Percentiles rank a stretch among this genome's conserved stretches.
These are phyloP conservation scores for Lithohypha guttulata DNA, from an alignment of 2,329 filamentous ascomycete genomes.

Conservation along the genomic window DNA sequence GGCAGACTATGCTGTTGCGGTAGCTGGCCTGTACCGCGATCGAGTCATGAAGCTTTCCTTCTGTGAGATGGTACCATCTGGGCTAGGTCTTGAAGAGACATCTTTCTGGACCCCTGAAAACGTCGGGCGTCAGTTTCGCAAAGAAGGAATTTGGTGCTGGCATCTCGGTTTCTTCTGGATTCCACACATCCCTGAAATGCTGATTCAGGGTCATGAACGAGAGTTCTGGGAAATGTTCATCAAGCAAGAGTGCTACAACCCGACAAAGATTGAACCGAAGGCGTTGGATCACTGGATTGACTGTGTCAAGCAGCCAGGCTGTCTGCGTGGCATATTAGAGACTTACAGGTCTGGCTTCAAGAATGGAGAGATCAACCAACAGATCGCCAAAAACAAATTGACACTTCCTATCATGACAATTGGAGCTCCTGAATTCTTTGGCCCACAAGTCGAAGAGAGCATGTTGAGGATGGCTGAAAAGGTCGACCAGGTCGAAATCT, in stretches of 20 bases:
- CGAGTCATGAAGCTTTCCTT: conserved; percentile 36
- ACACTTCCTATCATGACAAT: conserved; percentile 15
- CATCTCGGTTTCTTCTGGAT: conserved; percentile 50
- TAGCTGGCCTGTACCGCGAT: conserved; percentile 38
- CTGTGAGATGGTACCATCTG: conserved; percentile 42
- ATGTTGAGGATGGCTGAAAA: conserved; percentile 6
- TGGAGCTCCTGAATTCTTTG: conserved; percentile 11
- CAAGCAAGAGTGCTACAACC: conserved; percentile 28
- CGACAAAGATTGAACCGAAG: conserved; percentile 27
- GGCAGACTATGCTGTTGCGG: conserved; percentile 44
- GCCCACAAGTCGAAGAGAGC: conserved; percentile 6
- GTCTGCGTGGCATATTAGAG: conserved; percentile 42
- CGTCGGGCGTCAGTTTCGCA: conserved; percentile 38
- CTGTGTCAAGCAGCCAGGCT: conserved; percentile 32
- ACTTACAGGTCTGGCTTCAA: conserved; percentile 46
- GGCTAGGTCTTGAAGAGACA: conserved; percentile 31
- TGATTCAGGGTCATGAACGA: conserved; percentile 32
- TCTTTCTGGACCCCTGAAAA: conserved; percentile 9
- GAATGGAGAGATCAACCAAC: conserved; percentile 34
- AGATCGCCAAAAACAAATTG: conserved; percentile 32
- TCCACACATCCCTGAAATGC: conserved; percentile 42
- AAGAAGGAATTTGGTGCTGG: conserved; percentile 34
- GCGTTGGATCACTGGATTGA: conserved; percentile 34
- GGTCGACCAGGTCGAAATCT: conserved; percentile 6
- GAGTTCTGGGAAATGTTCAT: conserved; percentile 36